Evolutionary conservation across 192 early-diverging fungal genomes (phyloP), one percentile per base, ranked within the genome.

Genomic region (Coemansia sp.): DNA sequence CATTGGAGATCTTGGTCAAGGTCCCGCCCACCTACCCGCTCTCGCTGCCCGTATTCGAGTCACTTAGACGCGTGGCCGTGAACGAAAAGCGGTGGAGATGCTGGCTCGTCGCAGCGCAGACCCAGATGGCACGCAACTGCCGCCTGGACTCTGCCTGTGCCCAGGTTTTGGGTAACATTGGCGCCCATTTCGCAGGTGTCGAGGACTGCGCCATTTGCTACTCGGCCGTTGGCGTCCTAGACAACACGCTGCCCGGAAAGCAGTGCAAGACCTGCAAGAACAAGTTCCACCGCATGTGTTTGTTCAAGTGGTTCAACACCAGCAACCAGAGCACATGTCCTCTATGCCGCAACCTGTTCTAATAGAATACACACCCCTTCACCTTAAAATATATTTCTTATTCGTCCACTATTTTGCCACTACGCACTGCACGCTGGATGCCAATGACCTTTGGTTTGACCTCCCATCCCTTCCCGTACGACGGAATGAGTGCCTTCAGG

Each of bases 141-240:
- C 87, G 88, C 4, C 80, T 97, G 32, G 87, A 91, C 45, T 91
- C 94, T 65, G 92, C 92, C 0, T 74, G 98, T 49, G 82, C 83
- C 4, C 72, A 94, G 60, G 91, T 95, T 64, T 80, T 91, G 45
- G 88, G 88, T 62, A 99, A 99, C 71, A 87, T 96, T 20, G 83
- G 84, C n/a, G 78, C 95, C 39, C 95, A 96, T 71, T 97, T 98
- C 83, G 90, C 93, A 40, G 97, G 96, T n/a, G 90, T 96, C 37
- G 97, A 98, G 68, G 95, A 98, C 73, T 99, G 97, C 70, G 89
- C 92, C 2, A 98, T 99, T 70, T 98, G 96, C 83, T 99, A 98
- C 73, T 97, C 94, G 24, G 90, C 98, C 50, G 93, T 99, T 16
- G 92, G 94, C 38, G 86, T 93, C 3, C 82, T 92, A 61, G 96